phyloP scores from a whole-genome alignment of 2,329 filamentous ascomycete genomes.

The Fusarium avenaceum region DNA sequence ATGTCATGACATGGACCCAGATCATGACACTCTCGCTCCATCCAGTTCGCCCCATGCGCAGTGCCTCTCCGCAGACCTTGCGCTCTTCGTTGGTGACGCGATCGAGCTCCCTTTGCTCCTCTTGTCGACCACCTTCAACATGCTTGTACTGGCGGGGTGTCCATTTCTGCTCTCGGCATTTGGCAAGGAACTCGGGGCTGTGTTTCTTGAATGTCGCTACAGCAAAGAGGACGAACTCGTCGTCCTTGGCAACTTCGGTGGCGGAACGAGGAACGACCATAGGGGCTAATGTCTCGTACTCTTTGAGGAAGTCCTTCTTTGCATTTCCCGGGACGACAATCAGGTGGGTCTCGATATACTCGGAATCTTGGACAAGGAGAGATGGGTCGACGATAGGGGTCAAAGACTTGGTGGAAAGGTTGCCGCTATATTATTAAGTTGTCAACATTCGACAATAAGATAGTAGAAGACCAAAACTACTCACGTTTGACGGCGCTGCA shows the following conservation, averaged over 20 bases:
- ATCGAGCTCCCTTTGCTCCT: constrained; percentile 89
- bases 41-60: constrained; percentile 88
- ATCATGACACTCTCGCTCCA: constrained; percentile 98
- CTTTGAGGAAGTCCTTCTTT: constrained; percentile 89
- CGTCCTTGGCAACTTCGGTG: constrained; percentile 82
- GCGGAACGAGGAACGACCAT: constrained; percentile 96
- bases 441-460: constrained; percentile 13
- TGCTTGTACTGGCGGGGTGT: constrained; percentile 95
- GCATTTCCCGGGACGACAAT: constrained; percentile 85
- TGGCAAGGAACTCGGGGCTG: constrained; percentile 87
- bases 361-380: constrained; percentile 86
- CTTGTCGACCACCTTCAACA: constrained; percentile 88
- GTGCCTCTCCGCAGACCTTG: constrained; percentile 92
- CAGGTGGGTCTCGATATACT: constrained; percentile 96
- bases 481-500: constrained; percentile 90
- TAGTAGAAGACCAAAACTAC: constrained; percentile 43
- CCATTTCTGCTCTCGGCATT: constrained; percentile 93
- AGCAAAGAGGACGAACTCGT: constrained; percentile 89
- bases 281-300: constrained; percentile 87
- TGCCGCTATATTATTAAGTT: constrained; percentile 71
- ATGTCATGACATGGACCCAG: constrained; percentile 90
- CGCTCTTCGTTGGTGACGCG: constrained; percentile 85
- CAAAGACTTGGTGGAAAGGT: constrained; percentile 93
- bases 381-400: constrained; percentile 87
- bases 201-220: constrained; percentile 96